phyloP scores from a whole-genome alignment of 2,329 filamentous ascomycete species.

The Rhexocercosporidium sp. region DNA sequence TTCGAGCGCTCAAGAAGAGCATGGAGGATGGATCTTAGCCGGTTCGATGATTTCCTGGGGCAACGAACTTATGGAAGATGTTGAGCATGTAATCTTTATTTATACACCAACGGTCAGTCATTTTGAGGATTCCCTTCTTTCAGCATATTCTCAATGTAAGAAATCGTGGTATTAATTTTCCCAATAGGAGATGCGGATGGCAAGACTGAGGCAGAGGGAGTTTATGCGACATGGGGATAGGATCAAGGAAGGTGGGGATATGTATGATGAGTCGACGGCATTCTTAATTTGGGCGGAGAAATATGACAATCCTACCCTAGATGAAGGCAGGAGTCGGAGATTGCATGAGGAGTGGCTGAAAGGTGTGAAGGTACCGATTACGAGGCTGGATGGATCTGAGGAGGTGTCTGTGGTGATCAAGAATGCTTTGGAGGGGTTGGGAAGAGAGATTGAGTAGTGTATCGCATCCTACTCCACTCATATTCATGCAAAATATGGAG shows the following conservation, averaged over 20 bases:
- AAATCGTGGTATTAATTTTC: background rate
- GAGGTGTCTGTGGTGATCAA: constrained; percentile 22
- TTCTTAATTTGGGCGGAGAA: constrained; percentile 22
- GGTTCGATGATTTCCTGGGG: constrained; percentile 21
- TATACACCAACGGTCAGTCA: constrained; percentile 14
- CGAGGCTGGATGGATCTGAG: constrained; percentile 18
- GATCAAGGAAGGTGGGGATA: constrained; percentile 22
- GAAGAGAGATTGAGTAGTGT: background rate
- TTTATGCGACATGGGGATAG: constrained; percentile 20
- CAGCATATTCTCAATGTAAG: background rate
- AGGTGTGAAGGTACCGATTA: constrained; percentile 19
- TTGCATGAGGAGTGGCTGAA: constrained; percentile 22
- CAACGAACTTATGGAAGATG: constrained; percentile 18
- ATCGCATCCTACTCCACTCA: too few species aligned
- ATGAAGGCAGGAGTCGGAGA: constrained; percentile 20
- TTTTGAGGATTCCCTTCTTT: background rate
- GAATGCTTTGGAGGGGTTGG: constrained; percentile 17
- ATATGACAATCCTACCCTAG: constrained; percentile 21
- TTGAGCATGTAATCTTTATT: constrained; percentile 23
- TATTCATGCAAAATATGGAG: too few species aligned
- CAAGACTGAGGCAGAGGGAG: constrained; percentile 19
- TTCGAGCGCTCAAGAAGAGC: constrained; percentile 14
- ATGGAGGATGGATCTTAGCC: constrained; percentile 22
- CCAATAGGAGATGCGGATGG: constrained; percentile 17
- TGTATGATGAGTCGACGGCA: constrained; percentile 21